These are phyloP conservation scores for Colletotrichum tropicale DNA, from an alignment of 2,329 filamentous ascomycete species.

Conservation along the genomic window DNA sequence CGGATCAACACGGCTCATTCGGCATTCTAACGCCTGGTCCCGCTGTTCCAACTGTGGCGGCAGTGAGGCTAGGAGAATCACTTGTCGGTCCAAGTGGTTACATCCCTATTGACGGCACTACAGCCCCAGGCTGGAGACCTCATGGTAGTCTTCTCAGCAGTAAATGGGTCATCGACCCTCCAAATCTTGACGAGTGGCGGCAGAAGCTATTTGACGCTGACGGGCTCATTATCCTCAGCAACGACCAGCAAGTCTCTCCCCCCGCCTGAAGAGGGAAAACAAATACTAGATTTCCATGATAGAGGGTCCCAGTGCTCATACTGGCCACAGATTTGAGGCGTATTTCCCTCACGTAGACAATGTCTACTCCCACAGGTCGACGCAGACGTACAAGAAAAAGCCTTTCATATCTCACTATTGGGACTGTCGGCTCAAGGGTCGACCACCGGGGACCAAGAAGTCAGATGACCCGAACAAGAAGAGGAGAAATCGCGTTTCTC, in stretches of 20 bases:
- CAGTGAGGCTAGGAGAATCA: slow-evolving; percentile 39
- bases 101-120: slow-evolving; percentile 13
- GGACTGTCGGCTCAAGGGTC: slow-evolving; percentile 82
- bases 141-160: slow-evolving; percentile 56
- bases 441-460: slow-evolving; percentile 79
- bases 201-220: slow-evolving; percentile 78
- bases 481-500: slow-evolving; percentile 77
- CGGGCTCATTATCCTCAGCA: slow-evolving; percentile 71
- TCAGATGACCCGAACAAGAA: slow-evolving; percentile 82
- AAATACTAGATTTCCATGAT: background rate
- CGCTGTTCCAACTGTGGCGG: slow-evolving; percentile 31
- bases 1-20: slow-evolving; percentile 45
- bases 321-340: slow-evolving; percentile 67
- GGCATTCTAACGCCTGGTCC: slow-evolving; percentile 46
- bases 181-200: slow-evolving; percentile 72
- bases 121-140: slow-evolving; percentile 30
- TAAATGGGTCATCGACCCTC: slow-evolving; percentile 68
- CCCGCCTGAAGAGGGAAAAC: background rate
- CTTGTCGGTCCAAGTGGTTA: slow-evolving; percentile 32
- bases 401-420: slow-evolving; percentile 85
- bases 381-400: slow-evolving; percentile 80
- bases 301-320: slow-evolving; percentile 13
- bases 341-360: slow-evolving; percentile 88
- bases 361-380: slow-evolving; percentile 83
- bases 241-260: slow-evolving; percentile 66